These are phyloP conservation scores for Tephrocybe sp. DNA, from an alignment of 768 basidiomycete species.

Conservation along the genomic window DNA sequence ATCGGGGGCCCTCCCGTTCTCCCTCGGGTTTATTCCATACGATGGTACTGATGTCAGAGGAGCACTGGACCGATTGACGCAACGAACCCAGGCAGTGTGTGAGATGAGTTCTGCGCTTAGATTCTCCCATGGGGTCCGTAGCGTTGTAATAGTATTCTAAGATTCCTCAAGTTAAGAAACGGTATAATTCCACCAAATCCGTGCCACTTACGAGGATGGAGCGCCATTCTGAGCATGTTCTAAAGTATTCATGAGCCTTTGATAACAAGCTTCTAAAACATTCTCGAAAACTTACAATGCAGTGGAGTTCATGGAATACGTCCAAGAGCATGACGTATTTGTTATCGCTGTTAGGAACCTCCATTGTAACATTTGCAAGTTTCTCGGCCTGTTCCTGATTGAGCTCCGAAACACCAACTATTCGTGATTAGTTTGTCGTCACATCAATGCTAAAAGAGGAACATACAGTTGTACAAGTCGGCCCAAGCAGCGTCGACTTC, in stretches of 20 bases:
- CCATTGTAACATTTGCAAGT: conserved; percentile 10
- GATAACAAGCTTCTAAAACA: background rate
- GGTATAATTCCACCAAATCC: background rate
- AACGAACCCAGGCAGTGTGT: conserved; percentile 6
- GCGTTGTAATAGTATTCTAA: conserved; percentile 6
- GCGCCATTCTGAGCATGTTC: conserved; percentile 13
- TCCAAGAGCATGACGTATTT: conserved; percentile 13
- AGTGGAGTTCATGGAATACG: conserved; percentile 14
- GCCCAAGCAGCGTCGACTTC: conserved; percentile 12
- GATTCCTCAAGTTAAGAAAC: background rate
- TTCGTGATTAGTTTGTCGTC: no score
- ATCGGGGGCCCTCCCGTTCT: conserved; percentile 3
- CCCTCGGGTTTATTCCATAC: conserved; percentile 6
- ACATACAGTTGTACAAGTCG: conserved; percentile 10
- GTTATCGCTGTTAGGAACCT: conserved; percentile 9
- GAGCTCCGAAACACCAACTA: conserved; percentile 12
- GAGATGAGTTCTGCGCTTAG: conserved; percentile 5
- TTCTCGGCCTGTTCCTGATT: conserved; percentile 4
- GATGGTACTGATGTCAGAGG: conserved; percentile 12
- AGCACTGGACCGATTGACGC: conserved; percentile 13
- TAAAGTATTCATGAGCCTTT: background rate
- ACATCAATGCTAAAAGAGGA: background rate
- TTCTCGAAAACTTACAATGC: conserved; percentile 2
- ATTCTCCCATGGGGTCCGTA: conserved; percentile 5
- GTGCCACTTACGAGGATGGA: conserved; percentile 7